These are phyloP conservation scores for Marasmius fiardii DNA, from an alignment of 1,284 basidiomycete genomes.

Conservation along the genomic window DNA sequence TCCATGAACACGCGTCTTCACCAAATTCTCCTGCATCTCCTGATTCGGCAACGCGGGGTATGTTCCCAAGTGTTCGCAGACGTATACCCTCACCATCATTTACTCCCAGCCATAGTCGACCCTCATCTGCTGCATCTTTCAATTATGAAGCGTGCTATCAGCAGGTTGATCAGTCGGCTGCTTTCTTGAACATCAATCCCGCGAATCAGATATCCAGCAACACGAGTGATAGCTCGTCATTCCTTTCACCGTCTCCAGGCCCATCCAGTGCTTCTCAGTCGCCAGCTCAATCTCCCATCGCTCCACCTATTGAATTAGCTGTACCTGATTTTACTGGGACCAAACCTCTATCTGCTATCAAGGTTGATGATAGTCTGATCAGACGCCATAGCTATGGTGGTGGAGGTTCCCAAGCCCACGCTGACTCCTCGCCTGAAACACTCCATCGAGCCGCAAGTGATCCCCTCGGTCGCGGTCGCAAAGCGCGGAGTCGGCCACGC, in stretches of 20 bases:
- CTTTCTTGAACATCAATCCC: not conserved
- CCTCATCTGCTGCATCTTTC: not conserved
- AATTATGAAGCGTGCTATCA: not conserved
- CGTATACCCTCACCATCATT: not conserved
- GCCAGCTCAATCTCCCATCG: not conserved
- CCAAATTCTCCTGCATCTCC: not conserved
- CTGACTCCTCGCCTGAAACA: not conserved
- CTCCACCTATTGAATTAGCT: not conserved
- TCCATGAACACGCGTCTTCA: not conserved
- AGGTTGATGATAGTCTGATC: slow-evolving; percentile 1
- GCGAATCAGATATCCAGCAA: not conserved
- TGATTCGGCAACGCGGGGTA: not conserved
- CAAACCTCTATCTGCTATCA: not conserved
- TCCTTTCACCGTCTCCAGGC: not conserved
- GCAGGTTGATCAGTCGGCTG: not conserved
- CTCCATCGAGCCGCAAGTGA: slow-evolving; percentile 1
- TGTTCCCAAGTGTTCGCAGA: not conserved
- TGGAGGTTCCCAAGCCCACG: not conserved
- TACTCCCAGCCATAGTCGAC: not conserved
- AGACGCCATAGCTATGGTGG: slow-evolving; percentile 2
- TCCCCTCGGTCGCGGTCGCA: slow-evolving; percentile 1
- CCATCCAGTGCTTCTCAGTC: not conserved
- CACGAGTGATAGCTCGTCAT: not conserved
- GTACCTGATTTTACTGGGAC: not conserved
- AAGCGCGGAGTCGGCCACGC: not conserved